Conservation (phyloP, 169 alveolate species). For the Plasmodium ovale region DNA sequence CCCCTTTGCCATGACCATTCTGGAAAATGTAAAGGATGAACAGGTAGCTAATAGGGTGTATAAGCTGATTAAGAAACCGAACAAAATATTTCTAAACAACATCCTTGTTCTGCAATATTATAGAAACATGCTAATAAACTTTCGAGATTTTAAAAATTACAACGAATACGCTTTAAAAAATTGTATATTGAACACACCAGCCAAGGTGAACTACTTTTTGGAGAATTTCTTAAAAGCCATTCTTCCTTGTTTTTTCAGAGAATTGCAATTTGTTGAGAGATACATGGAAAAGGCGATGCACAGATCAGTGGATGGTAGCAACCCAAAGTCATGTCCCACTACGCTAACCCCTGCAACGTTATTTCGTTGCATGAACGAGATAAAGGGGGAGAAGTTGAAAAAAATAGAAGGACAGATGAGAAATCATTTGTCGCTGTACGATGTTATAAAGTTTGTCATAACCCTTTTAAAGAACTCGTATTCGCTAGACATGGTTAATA, state of each 20-base stretch:
- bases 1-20: constrained; percentile 38
- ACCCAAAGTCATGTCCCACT: no score
- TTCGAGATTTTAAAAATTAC: constrained; percentile 48
- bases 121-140: constrained; percentile 59
- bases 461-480: constrained; percentile 42
- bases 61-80: constrained; percentile 24
- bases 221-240: constrained; percentile 19
- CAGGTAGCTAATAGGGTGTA: constrained; percentile 10
- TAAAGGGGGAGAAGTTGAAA: constrained; percentile 45
- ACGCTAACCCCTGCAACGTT: constrained; percentile 40
- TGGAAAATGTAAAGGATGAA: constrained; percentile 57
- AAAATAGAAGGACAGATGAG: constrained; percentile 45
- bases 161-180: constrained; percentile 56
- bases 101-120: constrained; percentile 63
- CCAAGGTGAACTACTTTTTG: constrained; percentile 53
- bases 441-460: constrained; percentile 64
- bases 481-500: constrained; percentile 57
- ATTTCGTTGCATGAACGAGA: constrained; percentile 54
- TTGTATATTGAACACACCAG: constrained; percentile 70
- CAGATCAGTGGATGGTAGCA: background rate
- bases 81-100: constrained; percentile 39
- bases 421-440: constrained; percentile 33
- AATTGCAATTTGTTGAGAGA: constrained; percentile 47
- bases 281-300: constrained; percentile 1
- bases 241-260: constrained; percentile 45